Conservation (phyloP, 129 eudicot genomes). For the Flaveria ramosissima region DNA sequence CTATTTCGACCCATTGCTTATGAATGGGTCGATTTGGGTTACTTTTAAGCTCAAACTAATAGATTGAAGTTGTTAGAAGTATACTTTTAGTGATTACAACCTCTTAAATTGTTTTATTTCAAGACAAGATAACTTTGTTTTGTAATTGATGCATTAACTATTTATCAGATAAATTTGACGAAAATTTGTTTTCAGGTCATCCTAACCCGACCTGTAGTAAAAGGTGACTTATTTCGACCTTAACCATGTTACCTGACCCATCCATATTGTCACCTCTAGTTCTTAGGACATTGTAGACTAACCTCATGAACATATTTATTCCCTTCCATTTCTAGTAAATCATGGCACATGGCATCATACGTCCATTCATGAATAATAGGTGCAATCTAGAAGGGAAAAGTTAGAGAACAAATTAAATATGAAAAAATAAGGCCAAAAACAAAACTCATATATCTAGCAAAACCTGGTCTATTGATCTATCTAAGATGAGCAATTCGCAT, state of each 20-base stretch:
- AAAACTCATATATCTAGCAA: constrained; percentile 12
- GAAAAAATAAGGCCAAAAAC: not conserved
- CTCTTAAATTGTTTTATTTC: not conserved
- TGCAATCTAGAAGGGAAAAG: constrained; percentile 58
- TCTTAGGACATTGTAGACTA: constrained; percentile 13
- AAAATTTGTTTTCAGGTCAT: not conserved
- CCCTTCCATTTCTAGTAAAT: constrained; percentile 83
- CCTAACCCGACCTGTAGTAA: not conserved
- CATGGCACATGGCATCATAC: constrained; percentile 98
- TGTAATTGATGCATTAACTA: not conserved
- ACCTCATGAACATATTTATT: constrained; percentile 92
- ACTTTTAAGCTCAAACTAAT: not conserved
- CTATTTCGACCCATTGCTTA: not conserved
- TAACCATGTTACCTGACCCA: not conserved
- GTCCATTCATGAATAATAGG: constrained; percentile 99
- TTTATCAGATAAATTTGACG: not conserved
- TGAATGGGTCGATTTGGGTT: constrained; percentile 6
- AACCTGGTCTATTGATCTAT: constrained; percentile 96
- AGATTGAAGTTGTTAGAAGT: not conserved
- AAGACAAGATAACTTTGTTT: not conserved
- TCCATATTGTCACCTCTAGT: constrained; percentile 10
- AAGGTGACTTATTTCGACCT: constrained; percentile 4
- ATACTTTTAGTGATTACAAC: not conserved
- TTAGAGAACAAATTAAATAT: constrained; percentile 9
- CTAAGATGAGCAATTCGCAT: constrained; percentile 84